Evolutionary conservation across 495 filamentous ascomycete genomes (phyloP).

Genomic region (Amphirosellinia nigrospora): DNA sequence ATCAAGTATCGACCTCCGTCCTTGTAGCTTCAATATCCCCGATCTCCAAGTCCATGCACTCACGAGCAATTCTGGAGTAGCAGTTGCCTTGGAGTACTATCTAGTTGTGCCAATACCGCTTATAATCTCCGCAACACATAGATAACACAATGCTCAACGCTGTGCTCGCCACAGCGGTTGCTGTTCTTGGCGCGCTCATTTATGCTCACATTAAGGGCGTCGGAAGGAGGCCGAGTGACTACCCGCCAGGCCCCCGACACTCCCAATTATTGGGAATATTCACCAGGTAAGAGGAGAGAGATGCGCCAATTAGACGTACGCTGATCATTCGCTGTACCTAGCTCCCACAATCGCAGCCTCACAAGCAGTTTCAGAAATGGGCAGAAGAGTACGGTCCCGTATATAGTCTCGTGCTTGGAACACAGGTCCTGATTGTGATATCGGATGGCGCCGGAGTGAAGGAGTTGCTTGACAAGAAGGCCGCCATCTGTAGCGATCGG

Average conservation of each 20-base stretch:
- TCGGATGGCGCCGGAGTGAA: not conserved
- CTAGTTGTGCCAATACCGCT: too few relatives aligned
- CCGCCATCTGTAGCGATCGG: not conserved
- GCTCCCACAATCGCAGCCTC: not conserved
- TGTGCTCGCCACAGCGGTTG: not conserved
- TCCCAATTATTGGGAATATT: conserved; percentile 24
- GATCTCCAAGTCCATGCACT: too few relatives aligned
- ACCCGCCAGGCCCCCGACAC: conserved; percentile 24
- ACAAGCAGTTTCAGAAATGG: conserved; percentile 23
- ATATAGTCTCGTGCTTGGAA: conserved; percentile 15
- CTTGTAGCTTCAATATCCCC: too few relatives aligned
- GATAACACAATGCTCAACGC: not conserved
- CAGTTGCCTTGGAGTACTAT: too few relatives aligned
- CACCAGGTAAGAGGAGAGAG: conserved; percentile 1
- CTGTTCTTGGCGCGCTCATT: not conserved
- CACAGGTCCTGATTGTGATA: not conserved
- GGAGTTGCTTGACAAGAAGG: not conserved
- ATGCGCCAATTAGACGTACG: not conserved
- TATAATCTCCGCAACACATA: too few relatives aligned
- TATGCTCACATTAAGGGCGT: conserved; percentile 1
- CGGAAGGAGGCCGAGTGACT: conserved; percentile 16
- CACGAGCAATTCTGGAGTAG: too few relatives aligned
- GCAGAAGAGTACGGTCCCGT: conserved; percentile 18
- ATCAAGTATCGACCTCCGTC: too few relatives aligned
- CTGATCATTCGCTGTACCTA: not conserved